Evolutionary conservation across 2,329 filamentous ascomycete genomes (phyloP).

Genomic region (Didymella pinodella): DNA sequence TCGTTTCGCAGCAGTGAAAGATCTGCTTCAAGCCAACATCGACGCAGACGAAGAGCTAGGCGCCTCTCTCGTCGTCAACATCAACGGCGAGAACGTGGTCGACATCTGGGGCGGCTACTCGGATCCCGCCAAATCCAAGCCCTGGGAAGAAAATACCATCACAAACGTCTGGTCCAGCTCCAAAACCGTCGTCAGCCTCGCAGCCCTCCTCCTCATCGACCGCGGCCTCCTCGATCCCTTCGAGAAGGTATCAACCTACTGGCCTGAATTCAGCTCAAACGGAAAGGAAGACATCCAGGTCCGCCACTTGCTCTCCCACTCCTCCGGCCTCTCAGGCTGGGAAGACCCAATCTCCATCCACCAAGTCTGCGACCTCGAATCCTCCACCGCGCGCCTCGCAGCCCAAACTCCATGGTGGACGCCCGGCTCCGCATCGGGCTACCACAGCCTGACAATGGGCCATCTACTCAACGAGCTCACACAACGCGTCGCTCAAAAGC

Average conservation of each 20-base stretch:
- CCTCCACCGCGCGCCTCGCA: conserved; percentile 21
- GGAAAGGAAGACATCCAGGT: conserved; percentile 28
- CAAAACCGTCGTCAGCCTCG: conserved; percentile 27
- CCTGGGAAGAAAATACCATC: conserved; percentile 30
- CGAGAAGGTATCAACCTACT: conserved; percentile 31
- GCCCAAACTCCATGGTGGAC: conserved; percentile 29
- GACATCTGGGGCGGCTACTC: conserved; percentile 33
- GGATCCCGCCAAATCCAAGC: conserved; percentile 14
- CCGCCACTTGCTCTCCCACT: conserved; percentile 27
- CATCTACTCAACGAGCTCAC: conserved; percentile 26
- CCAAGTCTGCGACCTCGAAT: conserved; percentile 18
- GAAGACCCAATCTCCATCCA: conserved; percentile 9
- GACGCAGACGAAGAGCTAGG: conserved; percentile 26
- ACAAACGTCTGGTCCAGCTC: conserved; percentile 30
- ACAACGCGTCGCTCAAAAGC: conserved; percentile 19
- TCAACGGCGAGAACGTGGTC: conserved; percentile 28
- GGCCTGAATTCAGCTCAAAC: conserved; percentile 32
- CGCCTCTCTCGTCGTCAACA: conserved; percentile 28
- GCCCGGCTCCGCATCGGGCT: conserved; percentile 27
- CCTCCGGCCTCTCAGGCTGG: conserved; percentile 28
- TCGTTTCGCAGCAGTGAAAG: conserved; percentile 23
- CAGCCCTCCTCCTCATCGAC: conserved; percentile 25
- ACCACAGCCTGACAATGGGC: conserved; percentile 27
- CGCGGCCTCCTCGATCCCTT: conserved; percentile 24
- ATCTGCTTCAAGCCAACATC: conserved; percentile 24